Evolutionary conservation across 192 early-diverging fungal species (phyloP).

Genomic region (Podila epigama): DNA sequence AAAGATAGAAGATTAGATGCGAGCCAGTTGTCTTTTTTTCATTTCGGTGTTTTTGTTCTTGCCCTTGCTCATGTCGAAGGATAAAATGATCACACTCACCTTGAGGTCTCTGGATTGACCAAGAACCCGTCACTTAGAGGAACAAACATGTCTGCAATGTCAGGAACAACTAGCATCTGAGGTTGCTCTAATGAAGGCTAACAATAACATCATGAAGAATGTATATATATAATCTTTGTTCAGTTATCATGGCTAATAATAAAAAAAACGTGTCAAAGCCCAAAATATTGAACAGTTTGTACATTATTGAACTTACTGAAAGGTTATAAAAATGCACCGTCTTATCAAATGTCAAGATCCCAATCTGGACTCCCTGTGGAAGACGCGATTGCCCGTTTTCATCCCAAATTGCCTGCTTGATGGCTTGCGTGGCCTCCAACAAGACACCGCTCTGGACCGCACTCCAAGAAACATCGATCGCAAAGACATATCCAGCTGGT

Average conservation of each 20-base stretch:
- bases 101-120: constrained; percentile 85
- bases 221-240: neutral
- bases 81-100: constrained; percentile 40
- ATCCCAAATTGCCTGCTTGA: constrained; percentile 76
- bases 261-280: neutral
- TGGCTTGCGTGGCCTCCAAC: constrained; percentile 63
- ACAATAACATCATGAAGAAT: neutral
- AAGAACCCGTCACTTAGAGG: constrained; percentile 91
- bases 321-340: constrained; percentile 96
- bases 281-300: constrained; percentile 13
- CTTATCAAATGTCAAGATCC: constrained; percentile 91
- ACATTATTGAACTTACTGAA: constrained; percentile 53
- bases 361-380: constrained; percentile 71
- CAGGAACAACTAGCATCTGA: constrained; percentile 95
- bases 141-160: constrained; percentile 93
- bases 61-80: constrained; percentile 17
- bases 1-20: no score
- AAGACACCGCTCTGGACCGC: constrained; percentile 89
- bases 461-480: constrained; percentile 93
- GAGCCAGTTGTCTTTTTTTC: no score
- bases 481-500: constrained; percentile 86
- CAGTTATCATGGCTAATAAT: neutral
- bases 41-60: constrained; percentile 76
- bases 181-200: constrained; percentile 83
- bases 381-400: constrained; percentile 49